Evolutionary conservation across 2,329 filamentous ascomycete species (phyloP), one percentile per base, ranked within the genome.

Genomic region (Fusarium sp.): DNA sequence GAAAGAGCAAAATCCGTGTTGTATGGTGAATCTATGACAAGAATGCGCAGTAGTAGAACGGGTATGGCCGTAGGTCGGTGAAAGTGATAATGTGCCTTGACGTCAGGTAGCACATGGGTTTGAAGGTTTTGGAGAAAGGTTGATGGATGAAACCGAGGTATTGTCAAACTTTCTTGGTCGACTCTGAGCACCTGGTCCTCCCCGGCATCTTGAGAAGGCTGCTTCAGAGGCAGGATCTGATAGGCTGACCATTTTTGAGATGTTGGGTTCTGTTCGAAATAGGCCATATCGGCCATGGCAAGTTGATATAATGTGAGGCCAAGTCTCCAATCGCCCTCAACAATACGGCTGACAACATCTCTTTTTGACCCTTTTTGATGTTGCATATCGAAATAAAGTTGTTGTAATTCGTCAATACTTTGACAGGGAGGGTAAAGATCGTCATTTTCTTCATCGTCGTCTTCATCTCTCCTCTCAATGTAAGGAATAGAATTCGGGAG

Each of bases 11-110:
- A 83, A 42, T 84, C 84, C 22, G 89, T 90, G 75, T 92, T 93
- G 80, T 97, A 97, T 0, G 94, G 94, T 3, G 93, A 94, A 80
- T 96, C 92, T 71, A 94, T 85, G 66, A 95, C 89, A 77, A 94
- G 93, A 51, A 97, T 91, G 57, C 94, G 90, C n/a, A 97, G 84
- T 33, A 96, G 86, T 2, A 93, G 87, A 8, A 96, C 84, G 1
- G 93, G 90, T n/a, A 93, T 85, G 3, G 87, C 86, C 60, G 88
- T 86, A 60, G 93, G 92, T n/a, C 92, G 89, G 74, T 93, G 91
- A 69, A 96, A 89, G 76, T 94, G 92, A 81, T 94, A 96, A 82
- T 97, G 93, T 10, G 93, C 93, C 81, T 96, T 97, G 75, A 95
- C 89, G 66, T 96, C 88, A 3, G 94, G 93, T 4, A 94, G 86